Base-by-base conservation (phyloP, 73 alveolate species). In the Paramecium sonneborni region DNA sequence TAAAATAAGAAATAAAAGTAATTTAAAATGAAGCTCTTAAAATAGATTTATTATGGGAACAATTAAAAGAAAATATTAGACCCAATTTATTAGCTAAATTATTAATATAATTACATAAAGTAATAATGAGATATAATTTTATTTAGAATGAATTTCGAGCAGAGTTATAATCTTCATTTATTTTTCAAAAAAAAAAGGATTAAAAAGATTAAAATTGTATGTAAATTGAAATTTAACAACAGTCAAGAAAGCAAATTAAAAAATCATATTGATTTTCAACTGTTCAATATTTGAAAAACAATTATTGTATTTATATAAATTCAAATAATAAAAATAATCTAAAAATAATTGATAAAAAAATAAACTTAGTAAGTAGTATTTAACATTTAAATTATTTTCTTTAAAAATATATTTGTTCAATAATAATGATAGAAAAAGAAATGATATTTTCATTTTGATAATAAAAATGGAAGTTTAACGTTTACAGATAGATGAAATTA, bases 21-120 rank as follows among this genome's bases (percentile, higher is more conserved):
- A 79, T 79, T 15, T 79, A 79, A 18, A 43, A 39, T 39, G 90
- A 79, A 35, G 90, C 90, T 3, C 20, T 26, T 0, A 79, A 79
- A 79, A 62, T 79, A 18, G 90, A 79, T 12, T 44, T 38, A 43
- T 30, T 79, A 23, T 79, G 90, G 90, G 90, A 79, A 24, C 18
- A 79, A 34, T 44, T 79, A 44, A 79, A 79, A 26, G 90, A 79
- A 44, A 30, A 39, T 44, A 24, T 79, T 0, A 43, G 32, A 7
- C 90, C 90, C 9, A 44, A 23, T 20, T 46, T 30, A 79, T 44
- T 79, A 6, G 90, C 62, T 41, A 1, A 39, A 26, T 79, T 57
- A 21, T 20, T 79, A 24, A 32, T 79, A 79, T 3, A 30, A 6
- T 20, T 79, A 18, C 44, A 39, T 30, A 0, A 44, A 79, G 90